A percentile compares a stretch with the other conserved stretches of the same genome.
These are phyloP conservation scores for Rhodomyrtus psidioides DNA, from an alignment of 441 rosid genomes.

Conservation along the genomic window DNA sequence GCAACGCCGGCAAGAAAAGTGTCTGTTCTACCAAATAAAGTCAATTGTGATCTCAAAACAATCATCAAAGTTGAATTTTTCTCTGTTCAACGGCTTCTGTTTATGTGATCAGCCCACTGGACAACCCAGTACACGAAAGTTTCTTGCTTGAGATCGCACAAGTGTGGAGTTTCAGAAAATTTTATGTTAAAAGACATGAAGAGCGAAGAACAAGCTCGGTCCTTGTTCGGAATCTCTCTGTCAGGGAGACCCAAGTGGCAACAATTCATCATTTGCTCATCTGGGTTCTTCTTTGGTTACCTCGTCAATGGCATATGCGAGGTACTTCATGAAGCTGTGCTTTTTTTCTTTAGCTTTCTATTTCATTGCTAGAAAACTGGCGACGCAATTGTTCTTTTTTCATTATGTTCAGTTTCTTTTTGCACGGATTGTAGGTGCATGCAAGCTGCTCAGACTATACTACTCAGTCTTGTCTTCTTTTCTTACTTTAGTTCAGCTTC, in stretches of 20 bases:
- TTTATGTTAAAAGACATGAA: background rate
- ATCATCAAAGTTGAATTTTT: background rate
- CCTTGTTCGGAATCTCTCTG: background rate
- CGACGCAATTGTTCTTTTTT: background rate
- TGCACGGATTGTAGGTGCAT: background rate
- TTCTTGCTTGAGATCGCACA: background rate
- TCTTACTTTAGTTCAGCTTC: background rate
- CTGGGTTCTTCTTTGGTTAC: constrained; percentile 4
- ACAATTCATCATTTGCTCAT: background rate
- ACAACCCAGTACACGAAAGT: background rate
- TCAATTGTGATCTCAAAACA: background rate
- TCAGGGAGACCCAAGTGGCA: background rate
- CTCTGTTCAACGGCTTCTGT: background rate
- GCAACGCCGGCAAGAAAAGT: background rate
- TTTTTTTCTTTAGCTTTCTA: background rate
- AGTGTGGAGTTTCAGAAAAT: background rate
- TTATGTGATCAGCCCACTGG: background rate
- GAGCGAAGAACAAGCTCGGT: background rate
- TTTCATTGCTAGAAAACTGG: background rate
- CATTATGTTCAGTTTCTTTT: background rate
- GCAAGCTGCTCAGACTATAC: background rate
- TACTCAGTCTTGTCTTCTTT: background rate
- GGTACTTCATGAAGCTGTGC: background rate
- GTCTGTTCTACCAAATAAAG: background rate
- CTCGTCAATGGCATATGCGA: constrained; percentile 3